Percentiles rank a stretch among this genome's conserved stretches.
Evolutionary conservation across 2,329 filamentous ascomycete genomes (phyloP).

Genomic region (Nannizzia gypsea): DNA sequence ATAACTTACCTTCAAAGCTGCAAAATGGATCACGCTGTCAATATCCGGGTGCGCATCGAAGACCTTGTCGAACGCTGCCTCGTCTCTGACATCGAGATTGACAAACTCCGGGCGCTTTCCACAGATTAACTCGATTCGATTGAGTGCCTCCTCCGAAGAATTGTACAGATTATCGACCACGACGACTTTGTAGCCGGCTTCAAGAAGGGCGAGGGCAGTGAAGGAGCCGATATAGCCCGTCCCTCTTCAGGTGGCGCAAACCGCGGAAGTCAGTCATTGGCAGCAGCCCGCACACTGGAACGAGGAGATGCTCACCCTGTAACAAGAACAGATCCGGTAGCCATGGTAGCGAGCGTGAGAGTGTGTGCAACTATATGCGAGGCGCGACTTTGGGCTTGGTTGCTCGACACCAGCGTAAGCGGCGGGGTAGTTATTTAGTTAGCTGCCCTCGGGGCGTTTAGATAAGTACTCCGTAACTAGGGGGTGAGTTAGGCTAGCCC

Average conservation of each 20-base stretch:
- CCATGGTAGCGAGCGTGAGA: slow-evolving; percentile 41
- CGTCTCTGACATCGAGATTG: slow-evolving; percentile 78
- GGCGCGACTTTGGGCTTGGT: neutral
- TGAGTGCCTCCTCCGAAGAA: slow-evolving; percentile 78
- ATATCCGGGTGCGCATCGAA: slow-evolving; percentile 85
- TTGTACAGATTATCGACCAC: slow-evolving; percentile 97
- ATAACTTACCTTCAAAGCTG: slow-evolving; percentile 69
- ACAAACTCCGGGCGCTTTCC: slow-evolving; percentile 80
- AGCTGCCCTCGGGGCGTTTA: neutral
- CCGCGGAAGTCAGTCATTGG: slow-evolving; percentile 15
- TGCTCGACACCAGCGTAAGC: neutral
- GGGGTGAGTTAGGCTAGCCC: neutral
- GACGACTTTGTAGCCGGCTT: slow-evolving; percentile 92
- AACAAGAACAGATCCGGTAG: slow-evolving; percentile 77
- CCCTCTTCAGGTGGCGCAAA: slow-evolving; percentile 49
- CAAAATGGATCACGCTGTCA: slow-evolving; percentile 97
- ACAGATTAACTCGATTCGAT: slow-evolving; percentile 87
- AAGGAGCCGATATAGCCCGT: slow-evolving; percentile 99
- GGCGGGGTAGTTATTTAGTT: neutral
- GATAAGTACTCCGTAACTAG: too few species aligned
- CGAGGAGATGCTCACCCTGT: slow-evolving; percentile 58
- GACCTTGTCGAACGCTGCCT: slow-evolving; percentile 69
- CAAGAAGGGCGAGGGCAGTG: slow-evolving; percentile 79
- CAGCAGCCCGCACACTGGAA: slow-evolving; percentile 10
- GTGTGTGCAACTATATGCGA: neutral